Evolutionary conservation across 2,329 filamentous ascomycete species (phyloP), one percentile per base, ranked within the genome.

Genomic region (Pyricularia grisea): DNA sequence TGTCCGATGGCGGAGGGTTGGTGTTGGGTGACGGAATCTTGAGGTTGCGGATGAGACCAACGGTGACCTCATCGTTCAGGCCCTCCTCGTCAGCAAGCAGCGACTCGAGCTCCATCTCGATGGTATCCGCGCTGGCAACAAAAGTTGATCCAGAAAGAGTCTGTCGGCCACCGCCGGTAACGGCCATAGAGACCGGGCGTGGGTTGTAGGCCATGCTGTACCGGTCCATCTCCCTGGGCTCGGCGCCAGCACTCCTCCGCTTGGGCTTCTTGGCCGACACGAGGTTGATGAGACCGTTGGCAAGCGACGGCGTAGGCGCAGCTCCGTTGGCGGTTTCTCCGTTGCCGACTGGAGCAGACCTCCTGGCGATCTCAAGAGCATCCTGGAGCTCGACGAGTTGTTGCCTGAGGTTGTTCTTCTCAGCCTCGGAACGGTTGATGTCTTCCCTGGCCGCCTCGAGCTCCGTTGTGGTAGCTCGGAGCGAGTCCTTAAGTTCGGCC

Each of bases 221-320:
- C 72, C 95, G 90, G 80, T 98, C 94, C 74, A 92, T 83, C 65
- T 94, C 91, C 74, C 92, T 90, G 70, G 88, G 88, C 78, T 97
- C 94, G 23, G 91, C 90, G 65, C 93, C 94, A 70, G 93, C 94
- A 78, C 94, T 98, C 73, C 95, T 88, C 76, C 95, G 87, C 85
- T 98, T 97, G 61, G 94, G 93, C 82, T 97, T 97, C 88, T 98
- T 98, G 67, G 93, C 94, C 2, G 94, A 92, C 30, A 99, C 95
- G 42, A 99, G 85, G 79, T 98, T 99, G 85, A 99, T 97, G 71
- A 99, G 87, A 61, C 93, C 94, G 76, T 85, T 91, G 33, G 86
- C 82, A 68, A 86, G 83, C 60, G 87, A 80, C 67, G 87, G 83
- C 23, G 81, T 78, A 68, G 79, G 77, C 63, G 76, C 75, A 27